Evolutionary conservation across 2,329 filamentous ascomycete species (phyloP).

Genomic region (Simplicillium aogashimaense): DNA sequence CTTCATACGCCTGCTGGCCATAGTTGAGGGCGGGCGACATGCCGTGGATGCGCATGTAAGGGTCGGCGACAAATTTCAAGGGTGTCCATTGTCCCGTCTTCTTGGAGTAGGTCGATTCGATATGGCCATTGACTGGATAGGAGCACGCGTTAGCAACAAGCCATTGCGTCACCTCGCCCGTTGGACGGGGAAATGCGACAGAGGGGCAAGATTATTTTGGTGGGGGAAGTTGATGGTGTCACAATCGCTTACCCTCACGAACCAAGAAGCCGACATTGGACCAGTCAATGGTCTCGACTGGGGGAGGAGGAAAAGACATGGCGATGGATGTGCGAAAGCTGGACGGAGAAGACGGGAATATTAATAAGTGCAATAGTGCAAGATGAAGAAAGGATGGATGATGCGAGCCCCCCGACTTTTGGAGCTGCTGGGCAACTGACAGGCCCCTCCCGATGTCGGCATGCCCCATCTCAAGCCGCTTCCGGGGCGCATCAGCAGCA

Average conservation of each 20-base stretch:
- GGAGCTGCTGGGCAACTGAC: too few relatives aligned
- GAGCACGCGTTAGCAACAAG: background rate
- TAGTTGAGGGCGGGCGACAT: conserved; percentile 96
- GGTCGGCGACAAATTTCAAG: conserved; percentile 71
- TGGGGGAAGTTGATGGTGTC: background rate
- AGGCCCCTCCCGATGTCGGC: too few relatives aligned
- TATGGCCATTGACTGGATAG: conserved; percentile 80
- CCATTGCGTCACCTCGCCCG: too few relatives aligned
- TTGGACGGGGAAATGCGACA: background rate
- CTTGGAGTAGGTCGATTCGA: conserved; percentile 75
- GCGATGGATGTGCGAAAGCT: conserved; percentile 27
- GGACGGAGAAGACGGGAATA: too few relatives aligned
- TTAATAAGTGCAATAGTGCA: too few relatives aligned
- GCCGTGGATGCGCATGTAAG: conserved; percentile 81
- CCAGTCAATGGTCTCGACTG: conserved; percentile 84
- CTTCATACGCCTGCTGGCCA: conserved; percentile 94
- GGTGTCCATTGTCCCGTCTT: conserved; percentile 67
- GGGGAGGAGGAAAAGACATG: conserved; percentile 62
- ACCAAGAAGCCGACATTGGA: conserved; percentile 85
- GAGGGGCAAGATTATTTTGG: background rate
- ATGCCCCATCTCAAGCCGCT: too few relatives aligned
- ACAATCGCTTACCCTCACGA: conserved; percentile 60
- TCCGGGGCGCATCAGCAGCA: too few relatives aligned
- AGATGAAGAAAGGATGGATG: too few relatives aligned
- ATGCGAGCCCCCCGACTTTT: too few relatives aligned